Base-by-base conservation (phyloP, 371 early-diverging fungal species). In the Blakeslea trispora region DNA sequence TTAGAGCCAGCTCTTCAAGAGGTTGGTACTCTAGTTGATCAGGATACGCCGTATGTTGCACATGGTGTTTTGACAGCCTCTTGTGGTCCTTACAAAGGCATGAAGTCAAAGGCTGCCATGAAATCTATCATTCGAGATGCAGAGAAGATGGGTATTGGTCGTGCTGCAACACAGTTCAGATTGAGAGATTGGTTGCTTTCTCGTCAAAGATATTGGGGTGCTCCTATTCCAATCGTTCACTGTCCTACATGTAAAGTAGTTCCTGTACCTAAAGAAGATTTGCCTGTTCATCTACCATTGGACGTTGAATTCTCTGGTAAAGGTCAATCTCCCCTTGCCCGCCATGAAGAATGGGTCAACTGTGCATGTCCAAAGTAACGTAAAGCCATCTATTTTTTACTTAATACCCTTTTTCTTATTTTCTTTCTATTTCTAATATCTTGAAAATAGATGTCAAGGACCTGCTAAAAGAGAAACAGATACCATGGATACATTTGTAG, bases 191-290 rank as follows among this genome's bases (percentile, higher is more conserved):
- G 99, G 99, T 79, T 98, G 0, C 71, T 99, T 11, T 97, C 98
- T 1, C 84, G 99, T 45, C 99, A 99, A 73, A 84, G 99, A 28
- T 96, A 94, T 65, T 99, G 99, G 99, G 99, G 99, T 10, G 96
- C 99, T 1, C 99, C 99, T 14, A 94, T 99, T 39, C 99, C 99
- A 3, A 84, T 99, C 19, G 80, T 97, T 24, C 95, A 97, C 58
- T 97, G 97, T 63, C 58, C 71, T 0, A 62, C 65, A 17, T 97
- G 97, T 68, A 86, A 94, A 72, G 71, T 83, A 3, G 93, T 96
- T 0, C 95, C 94, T 15, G 93, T 97, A 0, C 92, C 95, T 0
- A 81, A 85, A 43, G 55, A 77, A n/a, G 85, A 95, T 9, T 72
- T 97, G 3, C 96, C 96, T 0, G 91, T 93, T 1, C 57, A 61